phyloP scores from a whole-genome alignment of 2,329 filamentous ascomycete species.

The Phialophora tarda region DNA sequence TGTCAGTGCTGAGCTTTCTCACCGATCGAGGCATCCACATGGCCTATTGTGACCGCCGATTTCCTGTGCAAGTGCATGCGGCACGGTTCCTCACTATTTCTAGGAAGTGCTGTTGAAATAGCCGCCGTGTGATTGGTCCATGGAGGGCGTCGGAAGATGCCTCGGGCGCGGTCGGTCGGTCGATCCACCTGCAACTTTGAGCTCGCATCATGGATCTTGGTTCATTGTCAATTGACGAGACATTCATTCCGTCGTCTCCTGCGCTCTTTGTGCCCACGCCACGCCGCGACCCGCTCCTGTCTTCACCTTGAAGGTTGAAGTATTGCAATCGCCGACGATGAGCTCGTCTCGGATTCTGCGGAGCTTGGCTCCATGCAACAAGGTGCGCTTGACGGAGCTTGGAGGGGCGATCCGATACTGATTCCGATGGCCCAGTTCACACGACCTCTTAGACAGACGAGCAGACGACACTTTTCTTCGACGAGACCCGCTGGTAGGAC shows the following conservation, averaged over 20 bases:
- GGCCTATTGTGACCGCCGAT: no score
- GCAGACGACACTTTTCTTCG: slow-evolving; percentile 82
- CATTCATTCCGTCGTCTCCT: neutral
- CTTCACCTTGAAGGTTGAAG: slow-evolving; percentile 12
- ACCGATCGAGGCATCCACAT: no score
- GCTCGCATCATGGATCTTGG: neutral
- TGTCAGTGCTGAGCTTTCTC: neutral
- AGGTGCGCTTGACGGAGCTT: slow-evolving; percentile 46
- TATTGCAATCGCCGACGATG: slow-evolving; percentile 47
- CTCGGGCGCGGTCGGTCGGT: neutral
- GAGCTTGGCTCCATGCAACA: slow-evolving; percentile 56
- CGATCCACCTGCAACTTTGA: neutral
- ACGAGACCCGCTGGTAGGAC: slow-evolving; percentile 77
- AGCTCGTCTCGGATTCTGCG: slow-evolving; percentile 55
- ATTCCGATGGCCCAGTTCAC: slow-evolving; percentile 60
- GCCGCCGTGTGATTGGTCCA: slow-evolving; percentile 18
- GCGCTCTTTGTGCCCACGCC: neutral
- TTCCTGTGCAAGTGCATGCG: no score
- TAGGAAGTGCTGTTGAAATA: slow-evolving; percentile 10
- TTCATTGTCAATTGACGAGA: neutral
- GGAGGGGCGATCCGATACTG: slow-evolving; percentile 29
- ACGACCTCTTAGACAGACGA: slow-evolving; percentile 62
- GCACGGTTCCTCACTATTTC: neutral
- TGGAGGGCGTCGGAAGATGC: neutral
- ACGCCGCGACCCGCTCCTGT: neutral